These are phyloP conservation scores for Hibiscus syriacus DNA, from an alignment of 345 rosid species.

Conservation along the genomic window DNA sequence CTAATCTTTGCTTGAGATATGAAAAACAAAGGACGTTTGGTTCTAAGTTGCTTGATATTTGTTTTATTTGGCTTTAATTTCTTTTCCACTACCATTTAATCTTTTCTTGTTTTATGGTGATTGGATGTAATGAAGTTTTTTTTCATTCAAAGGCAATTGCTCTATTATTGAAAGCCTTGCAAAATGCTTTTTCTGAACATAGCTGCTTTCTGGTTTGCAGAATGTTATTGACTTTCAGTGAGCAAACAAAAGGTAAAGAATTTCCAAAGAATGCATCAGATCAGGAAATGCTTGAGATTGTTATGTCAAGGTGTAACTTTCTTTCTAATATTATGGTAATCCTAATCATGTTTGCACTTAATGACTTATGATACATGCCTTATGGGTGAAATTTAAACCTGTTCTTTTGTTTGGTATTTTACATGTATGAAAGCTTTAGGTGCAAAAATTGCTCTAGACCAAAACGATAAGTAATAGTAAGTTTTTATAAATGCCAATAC, in stretches of 20 bases:
- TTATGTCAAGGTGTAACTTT: conserved; percentile 61
- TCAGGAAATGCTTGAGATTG: conserved; percentile 85
- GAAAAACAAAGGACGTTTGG: not conserved
- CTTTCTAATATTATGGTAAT: conserved; percentile 5
- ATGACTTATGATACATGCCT: not conserved
- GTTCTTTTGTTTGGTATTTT: not conserved
- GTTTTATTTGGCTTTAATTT: not conserved
- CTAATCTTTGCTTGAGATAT: not conserved
- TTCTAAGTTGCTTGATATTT: not conserved
- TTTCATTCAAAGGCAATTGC: not conserved
- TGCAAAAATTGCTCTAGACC: not conserved
- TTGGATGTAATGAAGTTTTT: not conserved
- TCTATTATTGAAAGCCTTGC: not conserved
- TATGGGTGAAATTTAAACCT: not conserved
- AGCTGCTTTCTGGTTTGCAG: conserved; percentile 35
- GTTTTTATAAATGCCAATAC: not conserved
- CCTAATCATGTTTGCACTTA: not conserved
- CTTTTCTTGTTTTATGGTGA: not conserved
- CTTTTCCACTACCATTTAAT: not conserved
- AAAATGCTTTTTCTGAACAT: too few species aligned
- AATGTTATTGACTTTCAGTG: conserved; percentile 79
- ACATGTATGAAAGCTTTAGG: not conserved
- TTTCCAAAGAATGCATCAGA: conserved; percentile 75
- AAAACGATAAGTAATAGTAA: not conserved
- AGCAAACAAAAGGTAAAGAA: conserved; percentile 72